A percentile compares a stretch with the other conserved stretches of the same genome.
phyloP scores from a whole-genome alignment of 2,329 filamentous ascomycete genomes.

The Fusarium siculi region DNA sequence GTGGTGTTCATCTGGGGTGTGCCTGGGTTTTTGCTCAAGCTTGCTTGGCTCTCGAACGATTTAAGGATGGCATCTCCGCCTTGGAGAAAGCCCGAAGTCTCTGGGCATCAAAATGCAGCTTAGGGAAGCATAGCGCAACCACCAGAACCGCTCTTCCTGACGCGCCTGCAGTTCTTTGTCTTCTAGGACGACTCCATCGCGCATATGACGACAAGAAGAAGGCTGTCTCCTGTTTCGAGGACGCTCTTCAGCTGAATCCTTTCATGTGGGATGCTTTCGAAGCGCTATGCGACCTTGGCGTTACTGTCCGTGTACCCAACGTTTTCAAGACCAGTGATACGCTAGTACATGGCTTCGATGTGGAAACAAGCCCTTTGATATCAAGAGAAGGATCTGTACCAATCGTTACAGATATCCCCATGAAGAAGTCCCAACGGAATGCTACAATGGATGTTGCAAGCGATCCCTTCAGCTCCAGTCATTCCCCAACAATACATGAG shows the following conservation, averaged over 20 bases:
- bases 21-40: conserved; percentile 92
- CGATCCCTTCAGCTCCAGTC: conserved; percentile 65
- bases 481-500: conserved; percentile 54
- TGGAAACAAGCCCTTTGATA: conserved; percentile 46
- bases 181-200: conserved; percentile 88
- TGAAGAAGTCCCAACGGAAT: conserved; percentile 56
- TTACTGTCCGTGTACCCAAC: conserved; percentile 82
- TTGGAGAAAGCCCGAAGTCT: conserved; percentile 83
- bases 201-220: conserved; percentile 85
- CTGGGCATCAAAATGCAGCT: conserved; percentile 80
- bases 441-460: conserved; percentile 50
- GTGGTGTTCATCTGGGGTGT: conserved; percentile 84
- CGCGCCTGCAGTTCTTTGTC: conserved; percentile 81
- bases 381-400: conserved; percentile 50
- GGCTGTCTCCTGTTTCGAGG: conserved; percentile 87
- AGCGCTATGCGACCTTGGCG: conserved; percentile 86
- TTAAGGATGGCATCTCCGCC: conserved; percentile 82
- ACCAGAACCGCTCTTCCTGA: conserved; percentile 82
- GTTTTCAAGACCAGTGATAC: conserved; percentile 80
- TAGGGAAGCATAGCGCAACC: conserved; percentile 85
- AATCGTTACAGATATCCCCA: conserved; percentile 53
- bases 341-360: conserved; percentile 60
- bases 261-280: conserved; percentile 99
- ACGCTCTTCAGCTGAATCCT: conserved; percentile 87
- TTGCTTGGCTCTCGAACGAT: conserved; percentile 81